These are phyloP conservation scores for Ophiostoma sp. DNA, from an alignment of 2,329 filamentous ascomycete genomes.

Conservation along the genomic window DNA sequence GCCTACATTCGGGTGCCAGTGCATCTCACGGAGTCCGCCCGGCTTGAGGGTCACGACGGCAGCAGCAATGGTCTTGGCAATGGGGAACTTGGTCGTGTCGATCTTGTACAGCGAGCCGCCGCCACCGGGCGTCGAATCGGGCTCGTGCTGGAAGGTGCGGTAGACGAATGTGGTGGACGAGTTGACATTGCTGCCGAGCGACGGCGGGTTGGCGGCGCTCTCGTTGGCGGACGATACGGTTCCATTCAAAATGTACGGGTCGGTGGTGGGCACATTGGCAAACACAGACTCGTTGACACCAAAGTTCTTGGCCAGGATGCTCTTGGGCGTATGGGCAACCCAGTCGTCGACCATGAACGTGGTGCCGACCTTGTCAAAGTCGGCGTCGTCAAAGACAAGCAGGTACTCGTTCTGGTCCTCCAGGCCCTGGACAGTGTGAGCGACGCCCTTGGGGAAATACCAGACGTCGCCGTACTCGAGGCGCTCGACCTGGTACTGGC, in stretches of 20 bases:
- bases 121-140: conserved; percentile 38
- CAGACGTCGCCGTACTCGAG: conserved; percentile 60
- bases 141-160: conserved; percentile 55
- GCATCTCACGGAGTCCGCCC: conserved; percentile 62
- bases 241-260: conserved; percentile 62
- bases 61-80: conserved; percentile 64
- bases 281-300: conserved; percentile 62
- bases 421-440: conserved; percentile 56
- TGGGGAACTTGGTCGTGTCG: conserved; percentile 67
- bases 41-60: conserved; percentile 65
- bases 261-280: conserved; percentile 55
- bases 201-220: conserved; percentile 31
- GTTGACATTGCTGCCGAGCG: conserved; percentile 19
- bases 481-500: conserved; percentile 54
- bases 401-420: conserved; percentile 59
- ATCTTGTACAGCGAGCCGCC: conserved; percentile 60
- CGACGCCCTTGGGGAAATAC: conserved; percentile 53
- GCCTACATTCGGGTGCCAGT: conserved; percentile 67
- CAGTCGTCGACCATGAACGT: conserved; percentile 73
- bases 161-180: conserved; percentile 52
- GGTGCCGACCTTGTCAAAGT: conserved; percentile 66
- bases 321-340: conserved; percentile 64
- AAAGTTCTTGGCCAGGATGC: conserved; percentile 68
- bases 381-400: conserved; percentile 62
- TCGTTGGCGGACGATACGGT: conserved; percentile 50